These are phyloP conservation scores for Pythium biforme DNA, from an alignment of 352 stramenopile genomes.

Conservation along the genomic window DNA sequence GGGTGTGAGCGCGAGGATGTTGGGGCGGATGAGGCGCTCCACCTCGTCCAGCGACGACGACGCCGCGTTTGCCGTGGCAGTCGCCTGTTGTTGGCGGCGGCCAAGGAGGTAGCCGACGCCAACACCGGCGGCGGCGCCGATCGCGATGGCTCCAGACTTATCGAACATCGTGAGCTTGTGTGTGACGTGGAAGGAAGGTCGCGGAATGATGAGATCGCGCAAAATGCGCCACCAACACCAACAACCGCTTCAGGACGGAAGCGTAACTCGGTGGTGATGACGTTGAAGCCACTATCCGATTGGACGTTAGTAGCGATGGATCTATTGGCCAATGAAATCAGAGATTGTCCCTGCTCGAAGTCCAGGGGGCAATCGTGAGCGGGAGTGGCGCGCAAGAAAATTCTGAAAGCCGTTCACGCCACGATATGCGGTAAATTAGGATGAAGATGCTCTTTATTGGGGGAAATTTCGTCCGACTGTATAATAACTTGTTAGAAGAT, in stretches of 20 bases:
- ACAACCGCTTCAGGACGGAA: not conserved
- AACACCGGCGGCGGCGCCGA: conserved; percentile 62
- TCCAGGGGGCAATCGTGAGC: no score
- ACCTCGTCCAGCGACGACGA: conserved; percentile 51
- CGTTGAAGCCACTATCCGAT: conserved; percentile 25
- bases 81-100: conserved; percentile 36
- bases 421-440: no score
- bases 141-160: conserved; percentile 60
- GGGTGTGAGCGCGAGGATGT: conserved; percentile 95
- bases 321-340: conserved; percentile 17
- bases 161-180: conserved; percentile 41
- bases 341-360: not conserved
- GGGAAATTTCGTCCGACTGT: no score
- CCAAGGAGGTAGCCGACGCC: conserved; percentile 68
- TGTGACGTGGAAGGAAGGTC: conserved; percentile 2
- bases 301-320: conserved; percentile 7
- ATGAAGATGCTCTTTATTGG: no score
- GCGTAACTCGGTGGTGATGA: conserved; percentile 24
- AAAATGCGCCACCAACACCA: conserved; percentile 6
- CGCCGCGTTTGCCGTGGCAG: not conserved
- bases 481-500: no score
- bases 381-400: no score
- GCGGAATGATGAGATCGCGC: conserved; percentile 23
- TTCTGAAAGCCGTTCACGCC: no score
- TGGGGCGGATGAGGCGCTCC: conserved; percentile 92